Evolutionary conservation across 805 yeast genomes (phyloP).

Genomic region (Hermanozyma aechmeae): DNA sequence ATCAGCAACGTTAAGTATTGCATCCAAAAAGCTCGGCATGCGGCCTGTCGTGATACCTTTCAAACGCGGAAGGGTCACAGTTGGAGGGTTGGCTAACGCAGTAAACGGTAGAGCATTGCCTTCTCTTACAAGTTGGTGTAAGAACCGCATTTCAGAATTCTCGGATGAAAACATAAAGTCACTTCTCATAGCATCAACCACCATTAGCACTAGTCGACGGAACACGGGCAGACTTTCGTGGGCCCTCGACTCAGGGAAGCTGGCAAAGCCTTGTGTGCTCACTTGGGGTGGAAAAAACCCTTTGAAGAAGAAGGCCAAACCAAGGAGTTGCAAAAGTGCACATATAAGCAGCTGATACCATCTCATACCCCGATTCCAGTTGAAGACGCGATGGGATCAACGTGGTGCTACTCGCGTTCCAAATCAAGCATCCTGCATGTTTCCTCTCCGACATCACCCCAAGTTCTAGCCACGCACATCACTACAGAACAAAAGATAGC

Average conservation of each 20-base stretch:
- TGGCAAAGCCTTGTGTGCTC: neutral
- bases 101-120: slow-evolving; percentile 84
- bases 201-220: slow-evolving; percentile 66
- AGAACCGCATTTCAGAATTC: slow-evolving; percentile 52
- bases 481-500: no score
- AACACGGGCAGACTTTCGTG: slow-evolving; percentile 31
- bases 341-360: no score
- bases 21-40: slow-evolving; percentile 89
- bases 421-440: no score
- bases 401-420: no score
- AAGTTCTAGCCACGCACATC: no score
- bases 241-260: neutral
- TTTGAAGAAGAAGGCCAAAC: neutral
- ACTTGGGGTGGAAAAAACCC: neutral
- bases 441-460: no score
- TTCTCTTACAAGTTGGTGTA: slow-evolving; percentile 53
- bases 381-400: no score
- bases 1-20: slow-evolving; percentile 88
- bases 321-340: no score
- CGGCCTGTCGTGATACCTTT: slow-evolving; percentile 94
- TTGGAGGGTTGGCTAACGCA: slow-evolving; percentile 89
- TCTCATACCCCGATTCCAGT: no score
- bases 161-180: slow-evolving; percentile 68
- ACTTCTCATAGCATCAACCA: slow-evolving; percentile 86
- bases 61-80: slow-evolving; percentile 89